Evolutionary conservation across 768 basidiomycete genomes (phyloP).

Genomic region (Boletus barrowsii): DNA sequence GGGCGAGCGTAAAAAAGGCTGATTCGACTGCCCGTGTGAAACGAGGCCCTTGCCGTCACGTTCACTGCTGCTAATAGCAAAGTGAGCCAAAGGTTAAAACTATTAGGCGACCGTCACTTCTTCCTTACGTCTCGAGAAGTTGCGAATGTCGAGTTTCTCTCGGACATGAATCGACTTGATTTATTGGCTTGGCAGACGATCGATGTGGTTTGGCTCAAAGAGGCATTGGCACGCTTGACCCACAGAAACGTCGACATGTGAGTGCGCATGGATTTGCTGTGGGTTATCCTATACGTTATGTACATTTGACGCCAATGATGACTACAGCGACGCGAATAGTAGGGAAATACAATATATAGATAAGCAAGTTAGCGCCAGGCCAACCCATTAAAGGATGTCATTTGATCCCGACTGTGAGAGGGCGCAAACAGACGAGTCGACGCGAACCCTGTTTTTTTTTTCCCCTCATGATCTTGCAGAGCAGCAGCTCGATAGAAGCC

Average conservation of each 20-base stretch:
- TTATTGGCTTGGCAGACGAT: conserved; percentile 12
- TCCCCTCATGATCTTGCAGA: background rate
- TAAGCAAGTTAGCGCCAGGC: conserved; percentile 22
- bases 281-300: conserved; percentile 12
- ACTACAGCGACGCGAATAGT: conserved; percentile 11
- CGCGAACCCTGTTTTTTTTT: conserved; percentile 4
- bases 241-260: background rate
- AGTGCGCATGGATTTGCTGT: background rate
- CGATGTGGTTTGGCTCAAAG: conserved; percentile 2
- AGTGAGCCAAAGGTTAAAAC: background rate
- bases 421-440: conserved; percentile 13
- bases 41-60: no score
- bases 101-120: no score
- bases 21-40: background rate
- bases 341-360: conserved; percentile 23
- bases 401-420: conserved; percentile 6
- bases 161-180: conserved; percentile 24
- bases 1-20: no score
- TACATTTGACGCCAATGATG: conserved; percentile 17
- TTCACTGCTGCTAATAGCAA: background rate
- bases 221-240: no score
- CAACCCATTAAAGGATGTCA: conserved; percentile 1
- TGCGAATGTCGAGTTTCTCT: background rate
- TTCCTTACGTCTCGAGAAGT: no score
- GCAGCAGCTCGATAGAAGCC: background rate